phyloP scores from a whole-genome alignment of 345 rosid species.

The Aurinia saxatilis region DNA sequence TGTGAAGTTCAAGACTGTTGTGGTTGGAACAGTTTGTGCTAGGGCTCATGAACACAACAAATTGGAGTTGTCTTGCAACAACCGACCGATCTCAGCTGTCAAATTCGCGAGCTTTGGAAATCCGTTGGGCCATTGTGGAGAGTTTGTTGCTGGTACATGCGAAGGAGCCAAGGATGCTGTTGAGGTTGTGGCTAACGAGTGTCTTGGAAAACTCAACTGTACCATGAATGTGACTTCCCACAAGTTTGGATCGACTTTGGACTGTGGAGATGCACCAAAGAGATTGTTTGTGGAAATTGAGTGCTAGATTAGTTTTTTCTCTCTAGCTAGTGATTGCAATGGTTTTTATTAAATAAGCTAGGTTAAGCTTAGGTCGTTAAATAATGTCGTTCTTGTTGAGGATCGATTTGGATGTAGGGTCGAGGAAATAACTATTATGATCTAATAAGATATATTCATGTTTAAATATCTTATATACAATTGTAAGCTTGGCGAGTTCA shows the following conservation, averaged over 20 bases:
- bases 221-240: slow-evolving; percentile 24
- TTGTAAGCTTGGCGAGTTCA: no score
- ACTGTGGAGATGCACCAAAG: slow-evolving; percentile 19
- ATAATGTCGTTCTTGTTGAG: not conserved
- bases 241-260: slow-evolving; percentile 21
- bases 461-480: not conserved
- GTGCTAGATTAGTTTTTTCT: slow-evolving; percentile 20
- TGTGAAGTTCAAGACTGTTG: slow-evolving; percentile 38
- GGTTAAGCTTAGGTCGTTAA: not conserved
- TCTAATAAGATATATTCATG: not conserved
- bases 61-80: slow-evolving; percentile 45
- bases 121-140: slow-evolving; percentile 39
- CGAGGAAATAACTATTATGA: not conserved
- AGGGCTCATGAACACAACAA: slow-evolving; percentile 30
- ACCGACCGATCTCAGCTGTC: slow-evolving; percentile 28
- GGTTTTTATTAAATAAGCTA: slow-evolving; percentile 5
- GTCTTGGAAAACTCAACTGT: slow-evolving; percentile 27
- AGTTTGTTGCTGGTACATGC: slow-evolving; percentile 24
- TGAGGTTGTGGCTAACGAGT: slow-evolving; percentile 12
- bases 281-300: slow-evolving; percentile 21
- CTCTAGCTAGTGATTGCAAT: slow-evolving; percentile 17
- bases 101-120: slow-evolving; percentile 53
- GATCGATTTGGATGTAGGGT: not conserved
- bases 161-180: slow-evolving; percentile 24
- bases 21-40: slow-evolving; percentile 39